These are phyloP conservation scores for Bolboschoenus planiculmis DNA, from an alignment of 176 grass and related monocot genomes.

Conservation along the genomic window DNA sequence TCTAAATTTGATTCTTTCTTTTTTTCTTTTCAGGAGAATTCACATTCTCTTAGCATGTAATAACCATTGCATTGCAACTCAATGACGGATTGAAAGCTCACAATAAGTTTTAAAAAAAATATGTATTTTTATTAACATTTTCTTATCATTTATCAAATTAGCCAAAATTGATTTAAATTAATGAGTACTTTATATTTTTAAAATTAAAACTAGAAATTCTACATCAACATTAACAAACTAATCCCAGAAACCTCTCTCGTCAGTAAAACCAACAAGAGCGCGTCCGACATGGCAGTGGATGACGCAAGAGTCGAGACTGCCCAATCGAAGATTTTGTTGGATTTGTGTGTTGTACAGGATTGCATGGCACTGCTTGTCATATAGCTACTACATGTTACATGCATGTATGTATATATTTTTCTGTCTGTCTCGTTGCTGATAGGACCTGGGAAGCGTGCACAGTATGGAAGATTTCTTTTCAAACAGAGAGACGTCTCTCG, in stretches of 20 bases:
- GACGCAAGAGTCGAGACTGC: neutral
- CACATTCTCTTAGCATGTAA: neutral
- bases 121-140: neutral
- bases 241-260: neutral
- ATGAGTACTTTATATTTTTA: too few relatives aligned
- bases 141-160: neutral
- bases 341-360: neutral
- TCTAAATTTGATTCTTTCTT: neutral
- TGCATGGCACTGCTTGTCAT: neutral
- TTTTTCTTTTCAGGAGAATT: neutral
- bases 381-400: neutral
- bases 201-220: too few relatives aligned
- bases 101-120: neutral
- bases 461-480: neutral
- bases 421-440: neutral
- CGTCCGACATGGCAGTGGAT: neutral
- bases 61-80: neutral
- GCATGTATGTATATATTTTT: neutral
- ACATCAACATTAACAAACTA: too few relatives aligned
- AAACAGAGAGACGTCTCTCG: neutral
- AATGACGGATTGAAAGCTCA: neutral
- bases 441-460: slow-evolving; percentile 5
- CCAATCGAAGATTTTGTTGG: neutral
- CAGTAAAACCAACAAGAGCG: neutral
- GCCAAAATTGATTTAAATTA: neutral